A percentile compares a stretch with the other conserved stretches of the same genome.
Evolutionary conservation across 495 filamentous ascomycete species (phyloP).

Genomic region (Hypomontagnella submonticulosa): DNA sequence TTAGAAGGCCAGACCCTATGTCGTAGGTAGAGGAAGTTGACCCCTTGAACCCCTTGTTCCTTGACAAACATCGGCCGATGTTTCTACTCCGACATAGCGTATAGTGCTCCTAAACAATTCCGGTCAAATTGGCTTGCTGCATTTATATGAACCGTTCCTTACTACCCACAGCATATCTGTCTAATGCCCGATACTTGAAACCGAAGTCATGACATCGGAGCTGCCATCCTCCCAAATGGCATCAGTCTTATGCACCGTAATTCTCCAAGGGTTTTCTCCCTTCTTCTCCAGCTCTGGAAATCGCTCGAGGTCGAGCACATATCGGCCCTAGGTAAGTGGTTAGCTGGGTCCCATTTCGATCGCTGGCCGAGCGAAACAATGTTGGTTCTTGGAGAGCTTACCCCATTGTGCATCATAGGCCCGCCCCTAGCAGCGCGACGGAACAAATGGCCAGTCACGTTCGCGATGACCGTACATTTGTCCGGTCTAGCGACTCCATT

Average conservation of each 20-base stretch:
- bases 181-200: slow-evolving; percentile 24
- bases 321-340: slow-evolving; percentile 16
- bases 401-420: slow-evolving; percentile 44
- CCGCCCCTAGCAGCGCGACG: slow-evolving; percentile 19
- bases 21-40: too few relatives aligned
- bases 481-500: slow-evolving; percentile 32
- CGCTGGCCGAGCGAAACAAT: not conserved
- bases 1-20: too few relatives aligned
- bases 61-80: too few relatives aligned
- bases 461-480: slow-evolving; percentile 25
- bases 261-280: slow-evolving; percentile 47
- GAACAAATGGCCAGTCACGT: slow-evolving; percentile 32
- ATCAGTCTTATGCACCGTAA: slow-evolving; percentile 33
- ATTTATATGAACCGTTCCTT: not conserved
- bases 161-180: not conserved
- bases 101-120: too few relatives aligned
- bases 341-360: not conserved
- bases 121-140: too few relatives aligned
- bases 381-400: not conserved
- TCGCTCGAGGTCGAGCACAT: slow-evolving; percentile 35
- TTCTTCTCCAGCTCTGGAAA: slow-evolving; percentile 40
- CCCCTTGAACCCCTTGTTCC: too few relatives aligned
- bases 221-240: slow-evolving; percentile 31
- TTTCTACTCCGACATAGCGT: too few relatives aligned
- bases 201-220: slow-evolving; percentile 29